phyloP scores from a whole-genome alignment of 108 stramenopile genomes.

The Nitzschia sp. region DNA sequence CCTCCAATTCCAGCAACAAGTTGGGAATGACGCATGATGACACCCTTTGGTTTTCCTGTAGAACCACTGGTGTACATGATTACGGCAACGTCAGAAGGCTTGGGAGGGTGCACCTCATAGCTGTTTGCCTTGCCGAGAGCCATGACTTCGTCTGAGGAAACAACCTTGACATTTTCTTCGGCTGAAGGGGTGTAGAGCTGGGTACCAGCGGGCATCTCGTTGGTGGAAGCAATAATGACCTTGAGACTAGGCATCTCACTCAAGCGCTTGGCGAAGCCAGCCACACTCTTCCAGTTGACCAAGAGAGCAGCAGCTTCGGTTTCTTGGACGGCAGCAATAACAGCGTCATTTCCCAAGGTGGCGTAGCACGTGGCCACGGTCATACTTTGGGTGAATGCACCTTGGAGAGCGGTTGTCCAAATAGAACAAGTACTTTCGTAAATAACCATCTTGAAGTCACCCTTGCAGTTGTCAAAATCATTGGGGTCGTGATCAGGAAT shows the following conservation, averaged over 20 bases:
- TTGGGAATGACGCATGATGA: slow-evolving; percentile 85
- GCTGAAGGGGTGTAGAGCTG: slow-evolving; percentile 3
- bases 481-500: slow-evolving; percentile 14
- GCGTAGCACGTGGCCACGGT: slow-evolving; percentile 29
- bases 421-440: slow-evolving; percentile 32
- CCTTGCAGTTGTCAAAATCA: slow-evolving; percentile 21
- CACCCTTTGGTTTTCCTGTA: slow-evolving; percentile 94
- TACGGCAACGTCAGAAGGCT: slow-evolving; percentile 21
- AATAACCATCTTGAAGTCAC: slow-evolving; percentile 20
- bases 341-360: slow-evolving; percentile 33
- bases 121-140: neutral
- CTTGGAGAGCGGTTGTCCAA: slow-evolving; percentile 26
- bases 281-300: slow-evolving; percentile 23
- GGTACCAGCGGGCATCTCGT: slow-evolving; percentile 20
- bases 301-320: slow-evolving; percentile 14
- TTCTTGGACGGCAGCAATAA: slow-evolving; percentile 21
- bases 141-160: slow-evolving; percentile 7
- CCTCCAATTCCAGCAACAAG: slow-evolving; percentile 60
- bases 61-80: slow-evolving; percentile 49
- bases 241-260: slow-evolving; percentile 31
- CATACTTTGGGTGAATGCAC: slow-evolving; percentile 33
- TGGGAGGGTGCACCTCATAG: slow-evolving; percentile 13
- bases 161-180: neutral
- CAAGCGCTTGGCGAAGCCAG: slow-evolving; percentile 12
- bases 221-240: slow-evolving; percentile 22